phyloP scores from a whole-genome alignment of 208 protist genomes.

The Leishmania braziliensis region DNA sequence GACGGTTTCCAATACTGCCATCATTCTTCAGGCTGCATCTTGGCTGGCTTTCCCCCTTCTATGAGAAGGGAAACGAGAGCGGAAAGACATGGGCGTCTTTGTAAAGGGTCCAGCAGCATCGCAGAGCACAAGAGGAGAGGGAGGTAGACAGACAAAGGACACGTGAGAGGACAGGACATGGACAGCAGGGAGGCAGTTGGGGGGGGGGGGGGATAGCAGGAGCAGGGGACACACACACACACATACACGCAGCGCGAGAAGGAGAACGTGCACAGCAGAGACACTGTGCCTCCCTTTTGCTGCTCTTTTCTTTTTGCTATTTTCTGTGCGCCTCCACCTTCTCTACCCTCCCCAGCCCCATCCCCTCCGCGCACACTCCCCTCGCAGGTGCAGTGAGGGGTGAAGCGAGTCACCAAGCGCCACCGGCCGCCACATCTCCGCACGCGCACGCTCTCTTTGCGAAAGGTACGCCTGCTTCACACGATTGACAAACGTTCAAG shows the following conservation, averaged over 20 bases:
- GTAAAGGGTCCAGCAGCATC: neutral
- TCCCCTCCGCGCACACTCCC: neutral
- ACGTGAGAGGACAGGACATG: neutral
- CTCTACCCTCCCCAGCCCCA: neutral
- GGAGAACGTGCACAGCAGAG: neutral
- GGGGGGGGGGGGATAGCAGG: neutral
- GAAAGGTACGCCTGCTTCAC: neutral
- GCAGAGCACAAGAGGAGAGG: neutral
- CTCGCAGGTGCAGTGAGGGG: neutral
- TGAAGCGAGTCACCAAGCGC: neutral
- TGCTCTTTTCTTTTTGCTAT: neutral
- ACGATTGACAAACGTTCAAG: neutral
- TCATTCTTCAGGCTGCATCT: too few species aligned
- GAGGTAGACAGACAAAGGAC: neutral
- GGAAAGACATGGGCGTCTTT: too few species aligned
- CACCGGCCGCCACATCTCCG: neutral
- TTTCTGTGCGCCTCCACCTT: neutral
- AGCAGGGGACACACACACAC: constrained; percentile 1
- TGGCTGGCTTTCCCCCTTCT: too few species aligned
- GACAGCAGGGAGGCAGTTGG: neutral
- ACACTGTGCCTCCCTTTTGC: neutral
- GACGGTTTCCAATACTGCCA: too few species aligned
- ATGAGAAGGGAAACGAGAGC: too few species aligned
- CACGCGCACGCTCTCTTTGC: neutral
- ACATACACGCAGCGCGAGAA: neutral